Percentiles rank a stretch among this genome's conserved stretches.
These are phyloP conservation scores for Gamsiella multidivaricata DNA, from an alignment of 192 early-diverging fungal genomes.

Conservation along the genomic window DNA sequence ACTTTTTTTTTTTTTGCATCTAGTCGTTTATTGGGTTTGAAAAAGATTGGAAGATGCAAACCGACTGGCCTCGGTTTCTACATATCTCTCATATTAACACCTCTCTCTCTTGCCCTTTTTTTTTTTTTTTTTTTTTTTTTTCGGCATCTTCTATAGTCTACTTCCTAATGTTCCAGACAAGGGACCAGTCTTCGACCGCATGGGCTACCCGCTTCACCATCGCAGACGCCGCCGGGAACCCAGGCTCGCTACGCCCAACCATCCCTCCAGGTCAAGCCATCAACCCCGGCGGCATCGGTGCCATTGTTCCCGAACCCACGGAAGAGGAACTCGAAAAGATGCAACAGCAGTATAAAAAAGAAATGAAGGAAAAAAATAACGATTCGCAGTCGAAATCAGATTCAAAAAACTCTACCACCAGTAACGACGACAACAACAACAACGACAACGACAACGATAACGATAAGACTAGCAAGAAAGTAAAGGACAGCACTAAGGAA, in stretches of 20 bases:
- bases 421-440: too few species aligned
- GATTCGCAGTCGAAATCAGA: too few species aligned
- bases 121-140: background rate
- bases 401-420: too few species aligned
- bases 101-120: background rate
- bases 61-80: too few species aligned
- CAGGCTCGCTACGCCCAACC: constrained; percentile 18
- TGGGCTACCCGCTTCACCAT: constrained; percentile 52
- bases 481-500: too few species aligned
- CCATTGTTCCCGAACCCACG: constrained; percentile 5
- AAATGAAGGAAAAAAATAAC: background rate
- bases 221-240: constrained; percentile 26
- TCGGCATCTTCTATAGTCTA: constrained; percentile 25
- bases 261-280: constrained; percentile 36
- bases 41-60: too few species aligned
- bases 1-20: background rate
- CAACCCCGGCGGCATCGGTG: constrained; percentile 38
- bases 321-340: background rate
- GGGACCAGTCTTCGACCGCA: constrained; percentile 15
- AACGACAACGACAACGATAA: too few species aligned
- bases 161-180: constrained; percentile 51
- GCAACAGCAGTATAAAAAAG: background rate
- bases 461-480: too few species aligned
- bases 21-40: too few species aligned
- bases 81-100: too few species aligned